Evolutionary conservation across 352 stramenopile species (phyloP).

Genomic region (Phytophthora capsici): DNA sequence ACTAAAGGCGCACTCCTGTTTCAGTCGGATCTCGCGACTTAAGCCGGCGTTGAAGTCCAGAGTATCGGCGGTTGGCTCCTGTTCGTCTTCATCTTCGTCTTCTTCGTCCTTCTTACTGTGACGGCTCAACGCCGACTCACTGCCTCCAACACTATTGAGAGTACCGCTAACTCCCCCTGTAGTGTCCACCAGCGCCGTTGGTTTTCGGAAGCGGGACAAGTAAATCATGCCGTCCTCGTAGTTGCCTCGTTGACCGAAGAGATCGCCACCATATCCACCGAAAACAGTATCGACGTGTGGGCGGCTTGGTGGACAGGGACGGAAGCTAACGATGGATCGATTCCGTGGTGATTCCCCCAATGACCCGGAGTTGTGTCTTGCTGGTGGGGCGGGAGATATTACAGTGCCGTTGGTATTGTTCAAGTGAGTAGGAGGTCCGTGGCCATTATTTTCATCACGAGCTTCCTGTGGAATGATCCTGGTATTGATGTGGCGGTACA

Average conservation of each 20-base stretch:
- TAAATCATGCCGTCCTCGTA: slow-evolving; percentile 92
- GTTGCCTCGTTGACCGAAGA: slow-evolving; percentile 85
- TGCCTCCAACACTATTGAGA: slow-evolving; percentile 17
- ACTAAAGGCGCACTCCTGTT: slow-evolving; percentile 84
- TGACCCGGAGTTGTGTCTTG: slow-evolving; percentile 36
- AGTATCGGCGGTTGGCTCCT: slow-evolving; percentile 39
- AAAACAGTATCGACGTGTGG: slow-evolving; percentile 60
- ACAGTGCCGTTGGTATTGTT: slow-evolving; percentile 16
- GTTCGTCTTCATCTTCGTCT: slow-evolving; percentile 56
- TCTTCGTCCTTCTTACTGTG: slow-evolving; percentile 54
- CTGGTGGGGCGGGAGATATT: slow-evolving; percentile 38
- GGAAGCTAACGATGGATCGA: slow-evolving; percentile 50
- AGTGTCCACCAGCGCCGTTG: slow-evolving; percentile 36
- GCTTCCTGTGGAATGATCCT: slow-evolving; percentile 80
- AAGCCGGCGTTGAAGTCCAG: slow-evolving; percentile 44
- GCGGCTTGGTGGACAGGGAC: slow-evolving; percentile 18
- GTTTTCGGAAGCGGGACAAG: slow-evolving; percentile 80
- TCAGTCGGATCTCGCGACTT: slow-evolving; percentile 69
- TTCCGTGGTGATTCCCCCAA: slow-evolving; percentile 59
- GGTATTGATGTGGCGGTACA: slow-evolving; percentile 90
- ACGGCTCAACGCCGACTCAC: slow-evolving; percentile 41
- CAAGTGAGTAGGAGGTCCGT: slow-evolving; percentile 19
- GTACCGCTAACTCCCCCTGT: slow-evolving; percentile 28
- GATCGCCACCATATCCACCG: slow-evolving; percentile 69
- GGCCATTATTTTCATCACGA: slow-evolving; percentile 49